These are phyloP conservation scores for Boletus rufocinnamomeus DNA, from an alignment of 768 basidiomycete species.

Conservation along the genomic window DNA sequence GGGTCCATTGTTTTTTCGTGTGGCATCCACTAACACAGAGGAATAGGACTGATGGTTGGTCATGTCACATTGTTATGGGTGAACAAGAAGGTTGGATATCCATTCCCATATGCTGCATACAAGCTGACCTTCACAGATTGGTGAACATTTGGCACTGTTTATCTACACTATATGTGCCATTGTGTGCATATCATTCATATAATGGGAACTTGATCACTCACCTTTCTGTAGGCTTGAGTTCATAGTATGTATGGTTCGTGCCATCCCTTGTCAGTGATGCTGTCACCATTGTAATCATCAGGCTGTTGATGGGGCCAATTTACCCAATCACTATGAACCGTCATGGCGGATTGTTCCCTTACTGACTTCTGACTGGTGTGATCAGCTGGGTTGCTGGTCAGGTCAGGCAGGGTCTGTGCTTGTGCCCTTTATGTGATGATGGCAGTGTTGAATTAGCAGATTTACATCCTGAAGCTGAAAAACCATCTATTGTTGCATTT, in stretches of 20 bases:
- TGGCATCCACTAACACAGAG: not conserved
- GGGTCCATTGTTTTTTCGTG: not conserved
- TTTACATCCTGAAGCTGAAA: too few species aligned
- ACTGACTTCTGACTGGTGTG: conserved; percentile 35
- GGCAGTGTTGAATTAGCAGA: too few species aligned
- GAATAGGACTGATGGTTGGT: conserved; percentile 32
- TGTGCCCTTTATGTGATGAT: conserved; percentile 55
- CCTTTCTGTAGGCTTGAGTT: conserved; percentile 53
- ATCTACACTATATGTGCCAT: conserved; percentile 35
- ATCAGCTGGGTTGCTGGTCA: conserved; percentile 56
- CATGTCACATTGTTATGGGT: conserved; percentile 33
- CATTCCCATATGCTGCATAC: not conserved
- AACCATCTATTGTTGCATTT: too few species aligned
- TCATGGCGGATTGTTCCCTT: conserved; percentile 37
- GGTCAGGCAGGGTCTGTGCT: conserved; percentile 53
- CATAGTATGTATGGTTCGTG: conserved; percentile 67
- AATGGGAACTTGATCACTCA: not conserved
- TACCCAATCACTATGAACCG: conserved; percentile 56
- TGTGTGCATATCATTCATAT: conserved; percentile 17
- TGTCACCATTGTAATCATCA: conserved; percentile 63
- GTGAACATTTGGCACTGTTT: conserved; percentile 33
- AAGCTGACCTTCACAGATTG: conserved; percentile 26
- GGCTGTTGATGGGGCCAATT: conserved; percentile 72
- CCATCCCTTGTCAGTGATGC: conserved; percentile 66
- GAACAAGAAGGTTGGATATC: conserved; percentile 26